Base-by-base conservation (phyloP, 164 flowering plant species). In the Dillenia turbinata region DNA sequence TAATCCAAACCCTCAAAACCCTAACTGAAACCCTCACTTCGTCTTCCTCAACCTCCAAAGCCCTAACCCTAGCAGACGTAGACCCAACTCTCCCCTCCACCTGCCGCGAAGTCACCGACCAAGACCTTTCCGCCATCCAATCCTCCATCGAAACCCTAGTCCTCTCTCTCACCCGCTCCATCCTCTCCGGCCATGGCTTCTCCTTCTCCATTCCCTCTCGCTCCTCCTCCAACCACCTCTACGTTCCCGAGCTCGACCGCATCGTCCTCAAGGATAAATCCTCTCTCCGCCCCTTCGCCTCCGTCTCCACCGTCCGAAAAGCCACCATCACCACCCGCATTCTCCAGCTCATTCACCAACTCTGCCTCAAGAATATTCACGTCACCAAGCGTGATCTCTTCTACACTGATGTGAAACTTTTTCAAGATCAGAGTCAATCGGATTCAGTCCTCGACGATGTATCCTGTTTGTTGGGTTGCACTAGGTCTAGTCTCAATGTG, bases 331-430 rank as follows among this genome's bases (percentile, higher is more conserved):
- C 99, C 16, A 56, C 95, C 48, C 77, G 89, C 9, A 81, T 89
- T 49, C 77, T 94, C 47, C 79, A 83, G 65, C 83, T 91, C 40
- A 75, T 94, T 69, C 96, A 91, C 76, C 93, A 91, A 66, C 82
- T 94, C 56, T 83, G 84, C 64, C 49, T 71, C 54, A 86, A 80
- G 68, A 80, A 68, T 71, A 95, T 95, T 59, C 99, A 92, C 53
- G 99, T 92, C 56, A 95, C 97, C 58, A 95, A 95, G 78, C 79
- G 97, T 5, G 99, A 92, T 60, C 81, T 95, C 19, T 95, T 95
- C 66, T 95, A 95, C 78, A 91, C 99, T 5, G 99, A 95, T 56
- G 99, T 89, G 9, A 95, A 95, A 75, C 82, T 91, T 26, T 94
- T 94, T 59, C 88, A 88, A 56, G 99, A 92, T 63, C 99, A 95